phyloP scores from a whole-genome alignment of 2,329 filamentous ascomycete genomes.

The Rhynchosporium graminicola region DNA sequence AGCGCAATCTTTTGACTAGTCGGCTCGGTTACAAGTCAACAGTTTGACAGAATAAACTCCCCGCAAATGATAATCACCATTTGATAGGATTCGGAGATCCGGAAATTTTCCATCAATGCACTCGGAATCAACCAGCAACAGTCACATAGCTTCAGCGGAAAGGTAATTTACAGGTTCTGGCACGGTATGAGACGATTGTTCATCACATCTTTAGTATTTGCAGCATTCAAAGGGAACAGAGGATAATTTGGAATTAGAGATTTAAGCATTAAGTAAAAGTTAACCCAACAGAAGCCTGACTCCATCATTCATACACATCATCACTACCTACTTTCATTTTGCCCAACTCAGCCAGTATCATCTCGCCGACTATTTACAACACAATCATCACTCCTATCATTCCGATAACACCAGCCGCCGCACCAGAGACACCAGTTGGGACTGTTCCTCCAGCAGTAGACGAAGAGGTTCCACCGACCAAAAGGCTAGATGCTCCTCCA shows the following conservation, averaged over 20 bases:
- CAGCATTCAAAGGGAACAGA: too few relatives aligned
- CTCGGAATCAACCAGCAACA: too few relatives aligned
- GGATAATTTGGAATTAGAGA: not conserved
- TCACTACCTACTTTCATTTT: not conserved
- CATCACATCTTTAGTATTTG: too few relatives aligned
- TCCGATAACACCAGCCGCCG: slow-evolving; percentile 24
- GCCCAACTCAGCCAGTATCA: too few relatives aligned
- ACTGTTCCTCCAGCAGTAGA: slow-evolving; percentile 20
- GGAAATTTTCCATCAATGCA: too few relatives aligned
- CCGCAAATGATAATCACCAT: too few relatives aligned
- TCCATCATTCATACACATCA: slow-evolving; percentile 3
- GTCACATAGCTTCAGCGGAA: too few relatives aligned
- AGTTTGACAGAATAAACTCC: too few relatives aligned
- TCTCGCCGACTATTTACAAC: slow-evolving; percentile 11
- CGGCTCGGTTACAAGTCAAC: not conserved
- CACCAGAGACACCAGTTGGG: slow-evolving; percentile 21
- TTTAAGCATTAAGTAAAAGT: slow-evolving; percentile 7
- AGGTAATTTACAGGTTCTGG: too few relatives aligned
- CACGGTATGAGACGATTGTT: too few relatives aligned
- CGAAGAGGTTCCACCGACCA: slow-evolving; percentile 12
- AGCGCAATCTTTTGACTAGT: not conserved
- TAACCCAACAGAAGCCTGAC: not conserved
- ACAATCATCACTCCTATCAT: slow-evolving; percentile 25
- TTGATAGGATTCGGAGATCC: too few relatives aligned
- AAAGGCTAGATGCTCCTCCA: slow-evolving; percentile 12